phyloP scores from a whole-genome alignment of 768 basidiomycete species.

The Pleurotus cornucopiae region DNA sequence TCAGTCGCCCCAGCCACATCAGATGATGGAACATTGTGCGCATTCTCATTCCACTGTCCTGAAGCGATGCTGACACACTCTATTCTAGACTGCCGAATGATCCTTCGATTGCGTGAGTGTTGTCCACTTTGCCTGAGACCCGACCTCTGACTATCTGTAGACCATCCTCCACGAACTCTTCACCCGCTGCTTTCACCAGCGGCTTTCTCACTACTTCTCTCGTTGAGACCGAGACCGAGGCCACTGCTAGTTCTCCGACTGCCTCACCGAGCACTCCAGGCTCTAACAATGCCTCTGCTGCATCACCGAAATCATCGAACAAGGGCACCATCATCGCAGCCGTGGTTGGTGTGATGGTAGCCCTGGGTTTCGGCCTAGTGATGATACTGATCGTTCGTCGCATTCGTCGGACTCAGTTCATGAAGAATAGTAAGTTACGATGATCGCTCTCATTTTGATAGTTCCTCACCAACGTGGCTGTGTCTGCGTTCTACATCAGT shows the following conservation, averaged over 20 bases:
- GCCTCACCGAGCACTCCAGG: background rate
- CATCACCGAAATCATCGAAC: background rate
- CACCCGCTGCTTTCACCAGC: no score
- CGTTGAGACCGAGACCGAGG: no score
- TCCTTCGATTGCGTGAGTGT: no score
- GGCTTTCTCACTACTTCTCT: no score
- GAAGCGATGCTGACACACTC: no score
- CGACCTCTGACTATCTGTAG: no score
- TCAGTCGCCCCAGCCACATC: no score
- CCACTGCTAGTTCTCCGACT: background rate
- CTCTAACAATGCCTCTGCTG: background rate
- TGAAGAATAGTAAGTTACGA: background rate
- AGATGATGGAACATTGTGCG: no score
- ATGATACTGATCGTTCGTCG: background rate
- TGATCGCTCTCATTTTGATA: background rate
- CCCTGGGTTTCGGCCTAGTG: background rate
- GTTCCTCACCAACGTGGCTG: background rate
- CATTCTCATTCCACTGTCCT: no score
- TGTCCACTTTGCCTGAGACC: no score
- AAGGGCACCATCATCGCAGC: slow-evolving; percentile 5
- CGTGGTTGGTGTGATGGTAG: background rate
- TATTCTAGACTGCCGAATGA: no score
- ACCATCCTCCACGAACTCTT: no score
- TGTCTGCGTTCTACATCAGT: background rate
- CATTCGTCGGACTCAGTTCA: background rate